These are phyloP conservation scores for Cephaloascus albidus DNA, from an alignment of 805 yeast species.

Conservation along the genomic window DNA sequence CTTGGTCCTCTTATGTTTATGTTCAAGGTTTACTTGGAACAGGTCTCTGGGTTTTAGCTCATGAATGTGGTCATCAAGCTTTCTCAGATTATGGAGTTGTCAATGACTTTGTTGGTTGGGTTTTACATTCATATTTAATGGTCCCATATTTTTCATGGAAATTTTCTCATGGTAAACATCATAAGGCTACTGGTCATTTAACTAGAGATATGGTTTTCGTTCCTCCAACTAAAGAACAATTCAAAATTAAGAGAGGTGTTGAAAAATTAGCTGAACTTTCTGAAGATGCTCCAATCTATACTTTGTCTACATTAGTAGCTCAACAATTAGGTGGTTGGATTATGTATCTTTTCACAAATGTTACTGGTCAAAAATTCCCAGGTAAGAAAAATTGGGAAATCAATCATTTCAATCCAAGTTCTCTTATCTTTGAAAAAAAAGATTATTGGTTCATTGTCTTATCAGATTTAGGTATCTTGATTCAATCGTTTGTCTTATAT, in stretches of 20 bases:
- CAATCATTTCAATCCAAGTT: conserved; percentile 45
- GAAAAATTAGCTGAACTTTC: conserved; percentile 32
- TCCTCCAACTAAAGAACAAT: conserved; percentile 43
- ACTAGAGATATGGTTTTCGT: conserved; percentile 52
- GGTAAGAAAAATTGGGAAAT: conserved; percentile 31
- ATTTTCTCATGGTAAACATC: conserved; percentile 51
- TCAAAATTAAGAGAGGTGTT: conserved; percentile 19
- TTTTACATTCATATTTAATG: conserved; percentile 43
- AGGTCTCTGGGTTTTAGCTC: conserved; percentile 56
- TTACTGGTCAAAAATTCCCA: conserved; percentile 41
- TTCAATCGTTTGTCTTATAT: conserved; percentile 35
- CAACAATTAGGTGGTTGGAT: conserved; percentile 53
- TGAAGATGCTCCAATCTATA: conserved; percentile 46
- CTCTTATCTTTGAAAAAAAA: conserved; percentile 44
- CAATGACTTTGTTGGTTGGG: conserved; percentile 54
- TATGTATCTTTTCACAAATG: conserved; percentile 39
- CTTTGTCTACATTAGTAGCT: conserved; percentile 31
- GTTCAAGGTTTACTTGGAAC: conserved; percentile 40
- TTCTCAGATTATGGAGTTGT: conserved; percentile 44
- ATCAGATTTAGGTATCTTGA: conserved; percentile 46
- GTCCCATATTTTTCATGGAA: conserved; percentile 62
- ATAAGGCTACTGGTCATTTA: conserved; percentile 54
- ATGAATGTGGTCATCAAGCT: conserved; percentile 59
- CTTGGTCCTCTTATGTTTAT: conserved; percentile 31
- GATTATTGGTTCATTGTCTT: conserved; percentile 47